Evolutionary conservation across 805 yeast species (phyloP), one percentile per base, ranked within the genome.

Genomic region (Brettanomyces nanus): DNA sequence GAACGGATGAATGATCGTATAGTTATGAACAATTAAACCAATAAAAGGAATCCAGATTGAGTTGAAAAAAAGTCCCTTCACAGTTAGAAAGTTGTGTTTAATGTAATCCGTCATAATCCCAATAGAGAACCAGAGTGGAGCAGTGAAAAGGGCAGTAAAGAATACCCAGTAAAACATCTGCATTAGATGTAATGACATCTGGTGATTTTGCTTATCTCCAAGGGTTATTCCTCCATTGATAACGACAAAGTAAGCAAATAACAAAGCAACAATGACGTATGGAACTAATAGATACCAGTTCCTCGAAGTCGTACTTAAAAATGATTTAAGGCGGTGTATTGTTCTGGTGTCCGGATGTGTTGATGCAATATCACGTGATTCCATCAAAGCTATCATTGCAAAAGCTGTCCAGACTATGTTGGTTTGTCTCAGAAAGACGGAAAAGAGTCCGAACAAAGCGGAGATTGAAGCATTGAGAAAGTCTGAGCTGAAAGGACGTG

Each of bases 191-290:
- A 83, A 43, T 2, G 77, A 75, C 2, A 79, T 69, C 26, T 67
- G 64, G 56, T 92, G 98, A 57, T 90, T 89, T 23, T 76, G 78
- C 57, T 86, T 85, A 54, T 92, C 98, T 2, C 98, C 98, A 33
- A 90, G 68, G 0, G 97, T 80, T 29, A 92, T 78, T 0, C 96
- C 94, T 14, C 85, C 85, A 48, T 92, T 92, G 49, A 62, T 48
- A 22, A 69, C 45, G 28, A 87, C 53, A 52, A 87, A 90, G 1
- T 52, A 55, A 3, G 55, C 63, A 56, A 87, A 90, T 1, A 67
- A 44, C 0, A 56, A 53, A 22, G 74, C 71, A 45, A 79, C 82
- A 17, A 71, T 26, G 0, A 57, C 49, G 54, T 64, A 83, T 1
- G 92, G 89, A 2, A 69, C 28, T 0, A 65, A 45, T 3, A 51